Evolutionary conservation across 345 rosid species (phyloP), one percentile per base, ranked within the genome.

Genomic region (Eutrema japonicum): DNA sequence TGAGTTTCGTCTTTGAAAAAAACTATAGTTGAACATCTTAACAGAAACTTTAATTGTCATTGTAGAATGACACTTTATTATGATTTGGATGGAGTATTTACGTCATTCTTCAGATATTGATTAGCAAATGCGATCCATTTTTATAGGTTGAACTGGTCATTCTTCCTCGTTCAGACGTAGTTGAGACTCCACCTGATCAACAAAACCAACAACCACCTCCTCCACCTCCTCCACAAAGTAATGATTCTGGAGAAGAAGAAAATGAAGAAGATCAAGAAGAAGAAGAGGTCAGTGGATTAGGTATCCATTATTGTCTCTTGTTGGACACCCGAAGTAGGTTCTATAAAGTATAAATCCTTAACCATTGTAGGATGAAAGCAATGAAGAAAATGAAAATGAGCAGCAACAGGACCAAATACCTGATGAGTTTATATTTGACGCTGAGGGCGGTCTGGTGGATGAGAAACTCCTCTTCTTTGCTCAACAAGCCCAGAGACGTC

Each of bases 381-480:
- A 91, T 77, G 88, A 91, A 78, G 97, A 91, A 76, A 87, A 94
- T 52, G 95, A 94, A 77, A 87, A 94, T 59, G 95, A 94, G 82
- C 88, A 93, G 70, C 92, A 90, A 80, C 92, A 91, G 77, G 95
- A 88, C 37, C 97, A 94, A 78, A 66, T 94, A 85, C 98, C 98
- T 63, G 97, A 94, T 11, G 97, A 91, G 73, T 94, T 94, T 80
- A 87, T 94, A 76, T 87, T 94, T 87, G 98, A 94, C 78, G 98
- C 98, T 41, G 96, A 91, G 82, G 98, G 98, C 26, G 98, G 98
- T 56, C 77, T 94, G 82, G 97, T 94, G 48, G 98, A 94, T 80
- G 98, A 94, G 81, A 94, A 91, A 78, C 96, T 94, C 51, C 93
- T 94, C 54, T 87, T 94, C 85, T 94, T 94, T 84, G 96, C 96